phyloP scores from a whole-genome alignment of 2,329 filamentous ascomycete species.

The Diaporthe aspalathi region DNA sequence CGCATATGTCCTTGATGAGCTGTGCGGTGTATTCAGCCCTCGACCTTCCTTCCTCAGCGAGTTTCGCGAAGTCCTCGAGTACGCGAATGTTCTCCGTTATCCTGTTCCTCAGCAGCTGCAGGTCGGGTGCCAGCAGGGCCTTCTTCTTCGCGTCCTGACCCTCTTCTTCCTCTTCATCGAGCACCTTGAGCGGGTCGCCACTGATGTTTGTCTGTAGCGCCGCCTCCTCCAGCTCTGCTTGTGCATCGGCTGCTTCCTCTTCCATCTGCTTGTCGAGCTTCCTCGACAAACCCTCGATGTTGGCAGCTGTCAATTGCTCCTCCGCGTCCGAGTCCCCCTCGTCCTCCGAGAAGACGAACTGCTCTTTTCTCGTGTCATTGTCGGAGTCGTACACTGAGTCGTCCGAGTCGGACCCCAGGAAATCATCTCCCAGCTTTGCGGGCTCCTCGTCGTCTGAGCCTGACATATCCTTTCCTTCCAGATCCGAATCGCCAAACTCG shows the following conservation, averaged over 20 bases:
- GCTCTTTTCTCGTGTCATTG: constrained; percentile 64
- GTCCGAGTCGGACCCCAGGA: constrained; percentile 66
- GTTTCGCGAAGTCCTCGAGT: constrained; percentile 85
- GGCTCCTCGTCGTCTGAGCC: constrained; percentile 54
- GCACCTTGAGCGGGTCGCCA: constrained; percentile 57
- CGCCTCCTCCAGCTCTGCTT: constrained; percentile 86
- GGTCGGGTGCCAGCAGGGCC: constrained; percentile 82
- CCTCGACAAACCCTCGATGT: constrained; percentile 90
- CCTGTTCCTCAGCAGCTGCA: constrained; percentile 87
- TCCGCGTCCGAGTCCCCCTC: constrained; percentile 89
- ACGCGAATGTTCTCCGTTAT: constrained; percentile 95
- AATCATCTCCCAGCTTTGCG: constrained; percentile 65
- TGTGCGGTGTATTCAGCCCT: constrained; percentile 89
- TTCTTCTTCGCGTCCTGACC: constrained; percentile 52
- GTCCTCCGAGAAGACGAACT: constrained; percentile 93
- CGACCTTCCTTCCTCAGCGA: constrained; percentile 83
- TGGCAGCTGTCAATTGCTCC: constrained; percentile 92
- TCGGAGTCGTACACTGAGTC: constrained; percentile 80
- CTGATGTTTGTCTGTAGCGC: constrained; percentile 94
- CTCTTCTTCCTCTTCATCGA: constrained; percentile 54
- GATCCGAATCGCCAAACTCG: constrained; percentile 56
- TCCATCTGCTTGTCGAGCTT: constrained; percentile 84
- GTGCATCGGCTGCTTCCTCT: constrained; percentile 83
- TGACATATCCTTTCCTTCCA: constrained; percentile 56
- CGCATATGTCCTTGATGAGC: constrained; percentile 90